Evolutionary conservation across 176 grass and related monocot genomes (phyloP).

Genomic region (Oryza rufipogon): DNA sequence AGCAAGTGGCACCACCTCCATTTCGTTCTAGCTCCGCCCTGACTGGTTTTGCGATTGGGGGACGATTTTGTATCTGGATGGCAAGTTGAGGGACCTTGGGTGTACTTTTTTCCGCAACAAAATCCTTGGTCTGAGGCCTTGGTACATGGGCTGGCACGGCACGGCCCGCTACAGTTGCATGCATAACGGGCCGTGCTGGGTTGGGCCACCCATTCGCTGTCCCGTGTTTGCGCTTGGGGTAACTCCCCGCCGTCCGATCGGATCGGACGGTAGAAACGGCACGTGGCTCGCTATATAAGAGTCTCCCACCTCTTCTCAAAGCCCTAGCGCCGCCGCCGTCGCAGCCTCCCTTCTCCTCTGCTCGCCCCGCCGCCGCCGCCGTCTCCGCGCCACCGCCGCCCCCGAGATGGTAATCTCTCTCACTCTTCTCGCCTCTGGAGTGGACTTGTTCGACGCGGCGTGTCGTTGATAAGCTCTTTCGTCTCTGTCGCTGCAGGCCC

Average conservation of each 20-base stretch:
- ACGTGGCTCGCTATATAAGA: not conserved
- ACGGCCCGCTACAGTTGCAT: too few species aligned
- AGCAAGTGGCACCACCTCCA: too few species aligned
- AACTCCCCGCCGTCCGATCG: not conserved
- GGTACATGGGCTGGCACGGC: too few species aligned
- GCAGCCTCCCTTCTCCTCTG: not conserved
- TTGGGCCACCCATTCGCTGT: not conserved
- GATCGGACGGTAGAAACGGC: constrained; percentile 28
- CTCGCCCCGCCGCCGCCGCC: constrained; percentile 5
- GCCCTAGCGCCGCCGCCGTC: constrained; percentile 45
- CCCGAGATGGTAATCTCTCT: constrained; percentile 25
- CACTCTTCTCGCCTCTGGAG: not conserved
- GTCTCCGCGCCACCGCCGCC: not conserved
- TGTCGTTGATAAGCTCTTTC: not conserved
- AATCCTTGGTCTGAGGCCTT: too few species aligned
- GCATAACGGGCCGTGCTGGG: too few species aligned
- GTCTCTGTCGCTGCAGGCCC: constrained; percentile 34
- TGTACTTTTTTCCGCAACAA: too few species aligned
- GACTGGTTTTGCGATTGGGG: too few species aligned
- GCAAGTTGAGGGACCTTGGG: too few species aligned
- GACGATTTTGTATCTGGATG: too few species aligned
- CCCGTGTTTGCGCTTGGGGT: not conserved
- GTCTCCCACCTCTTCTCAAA: not conserved
- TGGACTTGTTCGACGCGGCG: not conserved
- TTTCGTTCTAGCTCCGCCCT: too few species aligned